Evolutionary conservation across 345 rosid species (phyloP).

Genomic region (Kandelia obovata): DNA sequence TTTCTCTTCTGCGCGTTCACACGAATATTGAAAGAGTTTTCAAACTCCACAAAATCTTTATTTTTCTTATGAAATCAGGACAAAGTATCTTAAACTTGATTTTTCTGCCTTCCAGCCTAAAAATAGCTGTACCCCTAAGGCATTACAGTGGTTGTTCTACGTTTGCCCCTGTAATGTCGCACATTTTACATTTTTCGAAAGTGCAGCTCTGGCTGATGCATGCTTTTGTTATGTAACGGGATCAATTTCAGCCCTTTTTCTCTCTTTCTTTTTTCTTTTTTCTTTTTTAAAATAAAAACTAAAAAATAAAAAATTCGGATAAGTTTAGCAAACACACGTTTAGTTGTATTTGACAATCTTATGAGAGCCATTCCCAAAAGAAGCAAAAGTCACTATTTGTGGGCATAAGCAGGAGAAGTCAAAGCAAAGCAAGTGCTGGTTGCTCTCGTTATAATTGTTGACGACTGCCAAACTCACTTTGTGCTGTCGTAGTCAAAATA

Average conservation of each 20-base stretch:
- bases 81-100: background rate
- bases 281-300: too few relatives aligned
- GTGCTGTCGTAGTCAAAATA: background rate
- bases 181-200: background rate
- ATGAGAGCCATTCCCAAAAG: too few relatives aligned
- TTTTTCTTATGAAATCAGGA: background rate
- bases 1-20: background rate
- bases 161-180: background rate
- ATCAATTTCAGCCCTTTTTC: too few relatives aligned
- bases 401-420: too few relatives aligned
- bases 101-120: conserved; percentile 8
- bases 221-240: background rate
- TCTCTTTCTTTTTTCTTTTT: too few relatives aligned
- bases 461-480: background rate
- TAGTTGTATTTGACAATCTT: too few relatives aligned
- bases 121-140: background rate
- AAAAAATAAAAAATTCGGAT: too few relatives aligned
- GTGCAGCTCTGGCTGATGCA: background rate
- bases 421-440: background rate
- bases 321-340: too few relatives aligned
- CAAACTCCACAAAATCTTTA: background rate
- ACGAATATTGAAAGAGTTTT: too few relatives aligned
- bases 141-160: background rate
- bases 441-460: background rate
- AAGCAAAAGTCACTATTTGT: too few relatives aligned